Base-by-base conservation (phyloP, 108 stramenopile species). In the Conticribra weissflogii region DNA sequence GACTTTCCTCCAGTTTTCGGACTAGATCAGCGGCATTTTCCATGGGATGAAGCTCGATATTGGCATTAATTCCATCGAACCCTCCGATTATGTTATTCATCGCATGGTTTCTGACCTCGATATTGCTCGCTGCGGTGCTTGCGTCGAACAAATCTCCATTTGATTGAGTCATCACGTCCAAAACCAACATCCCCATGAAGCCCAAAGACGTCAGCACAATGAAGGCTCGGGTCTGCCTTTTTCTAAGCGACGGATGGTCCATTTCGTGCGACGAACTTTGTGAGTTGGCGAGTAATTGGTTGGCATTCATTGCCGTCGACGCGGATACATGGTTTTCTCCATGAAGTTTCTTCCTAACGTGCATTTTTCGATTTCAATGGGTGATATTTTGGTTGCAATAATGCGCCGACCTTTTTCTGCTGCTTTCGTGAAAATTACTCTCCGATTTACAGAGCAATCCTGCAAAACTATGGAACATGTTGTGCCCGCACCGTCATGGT, bases 211-310 rank as follows among this genome's bases (percentile, higher is more conserved):
- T 28, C 3, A 69, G 46, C 0, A 69, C 19, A 8, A 77, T 16
- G 16, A 61, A 24, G 24, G 46, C 28, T 1, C 70, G 54, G 16
- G 29, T 58, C 1, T 2, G 22, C 1, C 50, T 23, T 29, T 48
- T 63, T 25, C 47, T 63, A n/a, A 8, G 50, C 5, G 50, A 51
- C 19, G 21, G 4, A 60, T 17, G 19, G 89, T 92, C 83, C 88
- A 92, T 74, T n/a, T n/a, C n/a, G n/a, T n/a, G n/a, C n/a, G n/a
- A n/a, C n/a, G n/a, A n/a, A n/a, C n/a, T n/a, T n/a, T n/a, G n/a
- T n/a, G n/a, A n/a, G n/a, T n/a, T n/a, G n/a, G n/a, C n/a, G n/a
- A n/a, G n/a, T n/a, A n/a, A n/a, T n/a, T n/a, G n/a, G n/a, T n/a
- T n/a, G n/a, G n/a, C n/a, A n/a, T n/a, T n/a, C n/a, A n/a, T n/a